Evolutionary conservation across 345 rosid genomes (phyloP).

Genomic region (Cardamine occulta): DNA sequence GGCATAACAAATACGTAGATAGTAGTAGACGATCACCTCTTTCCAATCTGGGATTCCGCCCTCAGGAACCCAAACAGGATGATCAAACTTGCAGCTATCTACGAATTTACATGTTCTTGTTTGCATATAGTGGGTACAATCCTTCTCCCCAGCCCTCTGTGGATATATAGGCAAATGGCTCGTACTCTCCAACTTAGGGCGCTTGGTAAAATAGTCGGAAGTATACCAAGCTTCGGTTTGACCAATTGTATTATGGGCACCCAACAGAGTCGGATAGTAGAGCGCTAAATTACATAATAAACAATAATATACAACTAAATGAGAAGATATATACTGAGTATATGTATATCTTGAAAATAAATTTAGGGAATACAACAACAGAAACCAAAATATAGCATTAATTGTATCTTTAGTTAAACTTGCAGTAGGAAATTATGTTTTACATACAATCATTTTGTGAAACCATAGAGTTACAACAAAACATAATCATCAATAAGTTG

Average conservation of each 20-base stretch:
- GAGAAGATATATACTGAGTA: slow-evolving; percentile 54
- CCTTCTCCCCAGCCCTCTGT: slow-evolving; percentile 97
- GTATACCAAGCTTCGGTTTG: slow-evolving; percentile 96
- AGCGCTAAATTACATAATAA: slow-evolving; percentile 85
- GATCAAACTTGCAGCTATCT: slow-evolving; percentile 98
- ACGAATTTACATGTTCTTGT: slow-evolving; percentile 99
- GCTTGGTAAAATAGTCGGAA: slow-evolving; percentile 77
- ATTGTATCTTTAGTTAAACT: slow-evolving; percentile 25
- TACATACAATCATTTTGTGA: slow-evolving; percentile 6
- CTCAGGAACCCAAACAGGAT: slow-evolving; percentile 99
- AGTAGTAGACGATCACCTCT: slow-evolving; percentile 92
- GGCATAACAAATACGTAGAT: slow-evolving; percentile 47
- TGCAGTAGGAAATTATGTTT: slow-evolving; percentile 24
- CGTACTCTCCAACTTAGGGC: slow-evolving; percentile 83
- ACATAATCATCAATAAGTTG: slow-evolving; percentile 4
- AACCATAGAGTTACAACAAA: slow-evolving; percentile 31
- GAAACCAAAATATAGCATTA: slow-evolving; percentile 35
- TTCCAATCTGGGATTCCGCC: slow-evolving; percentile 99
- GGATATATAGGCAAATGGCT: slow-evolving; percentile 89
- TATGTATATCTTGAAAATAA: slow-evolving; percentile 50
- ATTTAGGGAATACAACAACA: slow-evolving; percentile 35
- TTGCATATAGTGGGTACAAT: slow-evolving; percentile 99
- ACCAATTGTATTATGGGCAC: slow-evolving; percentile 84
- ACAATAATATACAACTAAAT: slow-evolving; percentile 54
- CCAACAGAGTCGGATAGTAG: slow-evolving; percentile 82